These are phyloP conservation scores for Kalanchoe fedtschenkoi DNA, from an alignment of 164 flowering plant genomes.

Conservation along the genomic window DNA sequence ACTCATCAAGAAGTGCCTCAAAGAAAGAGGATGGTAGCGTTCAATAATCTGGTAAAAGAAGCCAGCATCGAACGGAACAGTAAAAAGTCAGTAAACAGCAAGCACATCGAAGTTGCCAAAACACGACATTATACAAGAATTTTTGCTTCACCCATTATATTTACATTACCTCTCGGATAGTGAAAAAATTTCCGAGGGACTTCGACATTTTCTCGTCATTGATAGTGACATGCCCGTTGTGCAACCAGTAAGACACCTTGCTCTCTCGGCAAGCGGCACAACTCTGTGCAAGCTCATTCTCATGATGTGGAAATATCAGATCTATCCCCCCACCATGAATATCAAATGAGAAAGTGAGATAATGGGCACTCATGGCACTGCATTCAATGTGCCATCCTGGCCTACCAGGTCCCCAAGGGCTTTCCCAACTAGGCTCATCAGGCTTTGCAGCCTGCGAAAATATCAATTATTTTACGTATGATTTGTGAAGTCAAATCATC, in stretches of 20 bases:
- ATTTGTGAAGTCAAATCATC: neutral
- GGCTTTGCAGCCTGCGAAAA: constrained; percentile 71
- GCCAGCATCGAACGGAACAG: neutral
- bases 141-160: neutral
- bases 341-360: constrained; percentile 56
- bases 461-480: neutral
- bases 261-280: constrained; percentile 71
- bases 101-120: neutral
- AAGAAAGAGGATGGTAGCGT: constrained; percentile 71
- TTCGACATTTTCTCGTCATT: constrained; percentile 91
- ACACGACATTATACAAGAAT: neutral
- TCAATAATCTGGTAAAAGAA: constrained; percentile 36
- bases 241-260: constrained; percentile 66
- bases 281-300: constrained; percentile 88
- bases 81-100: neutral
- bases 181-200: constrained; percentile 77
- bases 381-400: constrained; percentile 99
- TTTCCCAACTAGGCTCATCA: constrained; percentile 84
- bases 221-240: constrained; percentile 78
- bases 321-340: constrained; percentile 95
- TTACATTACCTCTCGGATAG: constrained; percentile 61
- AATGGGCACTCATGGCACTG: constrained; percentile 96
- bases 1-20: constrained; percentile 75
- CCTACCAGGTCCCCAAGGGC: constrained; percentile 95
- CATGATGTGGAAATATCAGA: constrained; percentile 91